Evolutionary conservation across 2,329 filamentous ascomycete genomes (phyloP), one percentile per base, ranked within the genome.

Genomic region (Phaeosphaeriaceae sp.): DNA sequence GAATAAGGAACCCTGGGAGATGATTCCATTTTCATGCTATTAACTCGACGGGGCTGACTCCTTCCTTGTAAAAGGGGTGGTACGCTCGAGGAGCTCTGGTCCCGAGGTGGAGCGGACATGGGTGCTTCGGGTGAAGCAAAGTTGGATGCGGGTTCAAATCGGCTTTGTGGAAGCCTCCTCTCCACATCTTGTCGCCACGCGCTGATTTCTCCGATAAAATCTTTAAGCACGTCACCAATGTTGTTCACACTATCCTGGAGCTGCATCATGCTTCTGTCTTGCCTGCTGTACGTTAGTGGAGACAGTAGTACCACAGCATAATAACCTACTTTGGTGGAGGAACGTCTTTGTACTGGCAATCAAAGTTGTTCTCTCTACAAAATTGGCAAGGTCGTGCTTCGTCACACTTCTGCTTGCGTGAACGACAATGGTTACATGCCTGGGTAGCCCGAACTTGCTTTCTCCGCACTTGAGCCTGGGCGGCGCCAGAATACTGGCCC

Each of bases 321-420:
- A 18, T 9, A 29, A 37, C 88, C 71, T 81, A 96, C 90, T 95
- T 93, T 68, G 95, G 94, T 13, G 91, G 91, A 17, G 91, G 89
- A 5, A 94, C 88, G 67, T 97, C 92, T 58, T 92, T 87, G 73
- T 97, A 97, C 72, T 90, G 87, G 77, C 94, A 99, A 44, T 86
- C 82, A 26, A 91, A 81, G 58, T 83, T 87, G 70, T 95, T 95
- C 61, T 97, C 92, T 63, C 88, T 88, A 72, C 94, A 99, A 64
- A 86, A 85, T 45, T 70, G 64, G 50, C 73, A 76, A 5, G 73
- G 73, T 35, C 71, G 61, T 12, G 66, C 62, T 56, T 76, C 73
- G 54, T 75, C 72, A 49, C 73, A 76, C 48, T 75, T 76, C 50
- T 75, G 73, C 52, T 75, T 75, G 30, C 73, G 69, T 39, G 67